These are phyloP conservation scores for Aspergillus sp. DNA, from an alignment of 2,329 filamentous ascomycete genomes.

Conservation along the genomic window DNA sequence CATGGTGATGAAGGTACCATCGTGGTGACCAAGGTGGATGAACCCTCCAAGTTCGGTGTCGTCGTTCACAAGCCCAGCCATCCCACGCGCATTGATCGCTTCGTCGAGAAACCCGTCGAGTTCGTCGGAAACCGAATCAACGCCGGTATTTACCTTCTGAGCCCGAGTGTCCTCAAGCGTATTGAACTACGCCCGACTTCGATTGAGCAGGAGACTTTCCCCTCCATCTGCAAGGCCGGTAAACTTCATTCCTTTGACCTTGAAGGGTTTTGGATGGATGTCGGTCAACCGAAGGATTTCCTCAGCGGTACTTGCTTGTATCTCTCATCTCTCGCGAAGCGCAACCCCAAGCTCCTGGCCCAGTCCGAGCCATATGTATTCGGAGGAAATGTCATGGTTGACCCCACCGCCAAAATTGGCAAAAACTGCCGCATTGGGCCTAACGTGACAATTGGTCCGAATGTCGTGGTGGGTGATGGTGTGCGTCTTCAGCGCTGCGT, in stretches of 20 bases:
- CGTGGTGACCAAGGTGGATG: constrained; percentile 96
- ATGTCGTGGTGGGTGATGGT: constrained; percentile 86
- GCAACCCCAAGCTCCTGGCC: constrained; percentile 73
- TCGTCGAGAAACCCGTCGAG: constrained; percentile 98
- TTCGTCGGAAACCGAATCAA: constrained; percentile 99
- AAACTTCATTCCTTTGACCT: constrained; percentile 93
- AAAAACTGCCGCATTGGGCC: constrained; percentile 97
- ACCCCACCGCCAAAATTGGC: constrained; percentile 89
- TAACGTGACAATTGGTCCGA: constrained; percentile 91
- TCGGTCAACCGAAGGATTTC: constrained; percentile 98
- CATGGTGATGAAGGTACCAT: constrained; percentile 97
- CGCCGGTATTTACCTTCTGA: constrained; percentile 95
- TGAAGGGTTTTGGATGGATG: constrained; percentile 98
- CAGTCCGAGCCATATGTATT: constrained; percentile 71
- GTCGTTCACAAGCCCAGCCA: constrained; percentile 94
- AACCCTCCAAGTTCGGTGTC: constrained; percentile 97
- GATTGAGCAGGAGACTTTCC: constrained; percentile 99
- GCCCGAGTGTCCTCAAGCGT: constrained; percentile 78
- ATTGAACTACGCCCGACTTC: constrained; percentile 95
- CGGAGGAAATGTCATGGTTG: constrained; percentile 91
- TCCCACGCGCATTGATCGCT: constrained; percentile 86
- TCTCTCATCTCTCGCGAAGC: constrained; percentile 85
- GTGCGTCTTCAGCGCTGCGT: constrained; percentile 91
- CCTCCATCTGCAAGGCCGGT: constrained; percentile 79
- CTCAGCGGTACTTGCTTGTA: constrained; percentile 92